Base-by-base conservation (phyloP, 1,284 basidiomycete genomes). In the Microstroma glucosiphilum region DNA sequence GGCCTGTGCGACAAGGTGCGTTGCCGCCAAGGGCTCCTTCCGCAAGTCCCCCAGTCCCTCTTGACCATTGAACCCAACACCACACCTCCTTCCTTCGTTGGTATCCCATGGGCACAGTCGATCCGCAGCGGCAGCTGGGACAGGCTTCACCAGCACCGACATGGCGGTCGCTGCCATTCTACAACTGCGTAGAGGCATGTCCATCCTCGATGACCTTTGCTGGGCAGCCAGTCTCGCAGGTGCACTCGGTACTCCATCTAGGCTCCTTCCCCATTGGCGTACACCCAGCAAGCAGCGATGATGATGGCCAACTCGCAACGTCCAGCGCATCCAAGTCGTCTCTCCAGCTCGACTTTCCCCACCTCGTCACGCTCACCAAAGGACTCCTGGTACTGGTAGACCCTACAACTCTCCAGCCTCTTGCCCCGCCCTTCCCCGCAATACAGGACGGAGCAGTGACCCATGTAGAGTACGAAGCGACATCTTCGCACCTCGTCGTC, bases 151-250 rank as follows among this genome's bases (percentile, higher is more conserved):
- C 51, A 19, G 21, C 51, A 2, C 21, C 51, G 2, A 21, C 51
- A 2, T 54, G 51, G 51, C 2, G 51, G 51, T 54, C 51, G 26
- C 19, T 54, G 51, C 51, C 51, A 6, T 54, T 54, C 21, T 54
- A 23, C 51, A 21, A 17, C 7, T 54, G 21, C n/a, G n/a, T 25
- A 26, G 21, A 19, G 13, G 51, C 25, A 6, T 17, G 21, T 8
- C 21, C 51, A 23, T 13, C 51, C 13, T 54, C 51, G 25, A 15
- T 21, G 21, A 48, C 43, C 15, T 48, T 48, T 48, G 43, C 43
- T 12, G 43, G 43, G 21, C 21, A n/a, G 6, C 43, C 43, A 17
- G 21, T 21, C 17, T 21, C 15, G 17, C 43, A 48, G 13, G 21
- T 48, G 17, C 43, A 48, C 12, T 48, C 43, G 17, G 21, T 48